Percentiles rank a stretch among this genome's conserved stretches.
Evolutionary conservation across 345 rosid genomes (phyloP).

Genomic region (Litchi chinensis): DNA sequence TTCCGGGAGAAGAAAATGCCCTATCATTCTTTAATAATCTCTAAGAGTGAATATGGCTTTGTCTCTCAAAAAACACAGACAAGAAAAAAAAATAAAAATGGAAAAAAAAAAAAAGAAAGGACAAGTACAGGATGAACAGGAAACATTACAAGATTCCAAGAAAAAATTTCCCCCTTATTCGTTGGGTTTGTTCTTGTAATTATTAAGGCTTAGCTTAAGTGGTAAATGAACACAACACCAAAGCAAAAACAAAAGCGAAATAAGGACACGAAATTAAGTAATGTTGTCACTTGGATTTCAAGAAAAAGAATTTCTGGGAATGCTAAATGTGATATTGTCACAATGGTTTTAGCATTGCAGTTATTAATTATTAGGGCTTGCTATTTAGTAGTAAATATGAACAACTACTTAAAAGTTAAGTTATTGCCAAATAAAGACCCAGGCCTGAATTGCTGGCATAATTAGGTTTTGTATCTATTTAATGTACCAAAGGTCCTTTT

Average conservation of each 20-base stretch:
- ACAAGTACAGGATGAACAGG: neutral
- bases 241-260: neutral
- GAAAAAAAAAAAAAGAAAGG: neutral
- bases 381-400: conserved; percentile 3
- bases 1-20: conserved; percentile 21
- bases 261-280: too few relatives aligned
- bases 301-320: neutral
- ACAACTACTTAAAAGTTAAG: conserved; percentile 2
- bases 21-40: neutral
- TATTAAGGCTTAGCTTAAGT: neutral
- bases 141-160: neutral
- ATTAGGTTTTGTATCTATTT: neutral
- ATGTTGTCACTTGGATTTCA: neutral
- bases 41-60: neutral
- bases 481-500: neutral
- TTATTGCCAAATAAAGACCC: conserved; percentile 23
- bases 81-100: neutral
- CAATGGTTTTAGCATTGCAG: neutral
- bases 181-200: neutral
- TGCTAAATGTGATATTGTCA: neutral
- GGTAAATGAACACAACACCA: neutral
- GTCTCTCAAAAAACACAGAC: neutral
- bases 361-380: neutral
- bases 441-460: conserved; percentile 26
- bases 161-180: neutral